Evolutionary conservation across 768 basidiomycete species (phyloP).

Genomic region (Amanita inopinata): DNA sequence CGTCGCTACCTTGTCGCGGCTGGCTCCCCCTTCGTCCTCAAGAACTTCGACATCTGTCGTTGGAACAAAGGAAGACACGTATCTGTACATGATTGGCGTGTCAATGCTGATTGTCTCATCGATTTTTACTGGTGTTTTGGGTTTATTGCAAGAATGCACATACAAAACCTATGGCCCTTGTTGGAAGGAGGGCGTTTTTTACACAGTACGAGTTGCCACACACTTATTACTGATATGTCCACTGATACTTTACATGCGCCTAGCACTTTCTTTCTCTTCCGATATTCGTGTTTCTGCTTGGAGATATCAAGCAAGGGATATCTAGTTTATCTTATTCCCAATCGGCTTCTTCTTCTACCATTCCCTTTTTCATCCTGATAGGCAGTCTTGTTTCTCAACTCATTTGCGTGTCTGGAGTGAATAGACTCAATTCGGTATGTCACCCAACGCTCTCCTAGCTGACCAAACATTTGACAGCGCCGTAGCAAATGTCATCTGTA

Average conservation of each 20-base stretch:
- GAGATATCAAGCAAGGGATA: conserved; percentile 48
- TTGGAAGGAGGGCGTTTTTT: conserved; percentile 82
- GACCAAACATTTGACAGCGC: neutral
- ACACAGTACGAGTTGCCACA: conserved; percentile 40
- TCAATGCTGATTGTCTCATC: conserved; percentile 57
- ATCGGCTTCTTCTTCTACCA: conserved; percentile 20
- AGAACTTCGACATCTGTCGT: conserved; percentile 13
- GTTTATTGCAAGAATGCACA: conserved; percentile 68
- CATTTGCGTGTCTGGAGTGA: conserved; percentile 78
- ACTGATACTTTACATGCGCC: conserved; percentile 1
- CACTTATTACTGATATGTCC: neutral
- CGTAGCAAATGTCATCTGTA: conserved; percentile 64
- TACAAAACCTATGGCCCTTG: conserved; percentile 65
- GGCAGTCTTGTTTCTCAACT: conserved; percentile 67
- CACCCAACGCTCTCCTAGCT: conserved; percentile 6
- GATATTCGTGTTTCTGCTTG: conserved; percentile 52
- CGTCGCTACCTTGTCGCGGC: conserved; percentile 61
- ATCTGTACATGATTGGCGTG: conserved; percentile 56
- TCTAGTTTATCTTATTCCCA: conserved; percentile 32
- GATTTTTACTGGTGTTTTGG: conserved; percentile 57
- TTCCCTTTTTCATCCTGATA: conserved; percentile 47
- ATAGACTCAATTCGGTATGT: conserved; percentile 68
- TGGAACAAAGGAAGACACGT: conserved; percentile 23
- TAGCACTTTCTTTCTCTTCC: conserved; percentile 80
- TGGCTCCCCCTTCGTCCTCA: conserved; percentile 20